Conservation (phyloP, 2,329 filamentous ascomycete genomes). For the Penicillium sp. region DNA sequence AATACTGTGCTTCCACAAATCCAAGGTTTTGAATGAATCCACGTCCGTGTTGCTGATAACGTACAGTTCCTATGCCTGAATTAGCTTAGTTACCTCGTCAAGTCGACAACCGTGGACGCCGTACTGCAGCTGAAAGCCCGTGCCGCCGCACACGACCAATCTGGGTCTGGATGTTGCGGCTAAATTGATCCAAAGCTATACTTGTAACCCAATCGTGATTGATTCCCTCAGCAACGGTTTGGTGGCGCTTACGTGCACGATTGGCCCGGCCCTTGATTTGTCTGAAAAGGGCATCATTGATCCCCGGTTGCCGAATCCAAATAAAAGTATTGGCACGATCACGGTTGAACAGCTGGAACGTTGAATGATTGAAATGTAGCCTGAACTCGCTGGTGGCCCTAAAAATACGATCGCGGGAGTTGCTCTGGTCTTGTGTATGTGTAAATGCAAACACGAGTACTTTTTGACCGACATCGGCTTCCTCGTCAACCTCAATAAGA, state of each 20-base stretch:
- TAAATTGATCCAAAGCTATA: constrained; percentile 3
- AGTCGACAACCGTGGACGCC: too few relatives aligned
- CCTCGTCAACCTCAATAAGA: background rate
- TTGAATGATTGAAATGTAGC: background rate
- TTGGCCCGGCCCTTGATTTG: background rate
- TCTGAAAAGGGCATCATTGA: background rate
- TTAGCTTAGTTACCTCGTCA: background rate
- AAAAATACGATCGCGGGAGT: background rate
- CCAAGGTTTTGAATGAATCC: constrained; percentile 2
- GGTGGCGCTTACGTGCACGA: constrained; percentile 1
- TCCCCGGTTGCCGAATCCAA: constrained; percentile 6
- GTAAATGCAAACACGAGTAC: constrained; percentile 3
- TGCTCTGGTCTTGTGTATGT: background rate
- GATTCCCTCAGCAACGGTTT: background rate
- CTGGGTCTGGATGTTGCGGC: background rate
- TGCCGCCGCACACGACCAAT: background rate
- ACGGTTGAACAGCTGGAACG: constrained; percentile 1
- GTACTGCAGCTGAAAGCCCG: background rate
- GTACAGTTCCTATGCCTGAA: background rate
- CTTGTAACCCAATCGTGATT: constrained; percentile 3
- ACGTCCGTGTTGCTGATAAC: constrained; percentile 2
- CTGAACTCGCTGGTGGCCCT: background rate
- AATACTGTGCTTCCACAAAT: background rate
- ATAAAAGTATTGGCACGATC: constrained; percentile 9
- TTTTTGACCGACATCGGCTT: background rate